Evolutionary conservation across 2,329 filamentous ascomycete species (phyloP), one percentile per base, ranked within the genome.

Genomic region (Beauveria sp.): DNA sequence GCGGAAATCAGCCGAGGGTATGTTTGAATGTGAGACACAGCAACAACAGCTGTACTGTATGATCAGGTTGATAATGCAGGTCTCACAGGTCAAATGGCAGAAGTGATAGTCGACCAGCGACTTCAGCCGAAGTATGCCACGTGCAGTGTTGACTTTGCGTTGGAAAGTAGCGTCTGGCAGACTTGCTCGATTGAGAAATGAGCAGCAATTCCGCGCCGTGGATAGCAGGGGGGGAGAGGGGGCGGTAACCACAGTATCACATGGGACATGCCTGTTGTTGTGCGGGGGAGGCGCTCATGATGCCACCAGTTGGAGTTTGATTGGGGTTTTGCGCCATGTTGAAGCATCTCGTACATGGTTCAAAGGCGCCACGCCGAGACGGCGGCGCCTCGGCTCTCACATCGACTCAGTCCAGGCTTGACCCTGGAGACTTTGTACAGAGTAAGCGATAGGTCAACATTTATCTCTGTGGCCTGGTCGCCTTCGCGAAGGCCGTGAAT

Each of bases 141-240:
- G 26, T 57, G 43, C 54, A 57, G 54, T 9, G 28, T 58, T 28
- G 43, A 58, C 49, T 58, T 34, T 58, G 55, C 45, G 28, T 58
- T 58, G n/a, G 49, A 58, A 58, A 58, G 45, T 58, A 58, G 55
- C 30, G 43, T 58, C 30, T 58, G 45, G 49, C 45, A 28, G 28
- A 30, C 55, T 58, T 26, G 42, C 55, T 58, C 12, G 6, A 47
- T 58, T 42, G 8, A 50, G 54, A 28, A 10, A 34, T 18, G 43
- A 49, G 55, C 55, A 50, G 45, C 43, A 10, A 24, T 56, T 46
- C 45, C 28, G 45, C 40, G 5, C 18, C 43, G 24, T 49, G 8
- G 22, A n/a, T 5, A 42, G 28, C 30, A 58, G 43, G 55, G 54
- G 16, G 26, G 34, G 14, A 38, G 34, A 14, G 34, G 34, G 34